Evolutionary conservation across 441 rosid species (phyloP).

Genomic region (Biscutella auriculata): DNA sequence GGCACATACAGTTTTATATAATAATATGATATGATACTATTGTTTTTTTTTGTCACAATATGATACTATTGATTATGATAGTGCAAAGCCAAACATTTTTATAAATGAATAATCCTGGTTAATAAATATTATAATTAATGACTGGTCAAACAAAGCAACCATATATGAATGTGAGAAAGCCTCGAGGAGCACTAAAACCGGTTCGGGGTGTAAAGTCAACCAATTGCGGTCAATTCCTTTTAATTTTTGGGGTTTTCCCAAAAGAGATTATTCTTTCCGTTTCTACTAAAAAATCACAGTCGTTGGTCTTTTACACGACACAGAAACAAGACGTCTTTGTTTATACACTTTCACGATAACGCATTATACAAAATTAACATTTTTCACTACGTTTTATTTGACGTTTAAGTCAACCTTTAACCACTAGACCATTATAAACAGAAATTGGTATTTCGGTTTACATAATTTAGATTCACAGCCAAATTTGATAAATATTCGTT

Average conservation of each 20-base stretch:
- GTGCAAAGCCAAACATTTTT: neutral
- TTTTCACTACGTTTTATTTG: neutral
- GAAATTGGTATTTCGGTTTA: no score
- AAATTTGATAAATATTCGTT: no score
- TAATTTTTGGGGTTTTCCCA: neutral
- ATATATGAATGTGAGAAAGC: neutral
- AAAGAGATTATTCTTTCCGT: neutral
- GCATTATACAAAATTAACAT: neutral
- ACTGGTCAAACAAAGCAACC: constrained; percentile 25
- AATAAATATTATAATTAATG: neutral
- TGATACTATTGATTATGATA: no score
- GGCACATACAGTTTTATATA: no score
- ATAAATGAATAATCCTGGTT: no score
- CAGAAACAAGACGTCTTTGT: neutral
- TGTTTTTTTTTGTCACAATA: no score
- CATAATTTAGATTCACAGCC: no score
- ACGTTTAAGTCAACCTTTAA: neutral
- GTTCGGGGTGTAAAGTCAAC: constrained; percentile 16
- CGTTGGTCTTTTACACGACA: constrained; percentile 11
- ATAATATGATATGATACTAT: no score
- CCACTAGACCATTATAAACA: no score
- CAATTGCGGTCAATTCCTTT: constrained; percentile 12
- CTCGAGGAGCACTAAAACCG: constrained; percentile 2
- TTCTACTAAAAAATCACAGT: neutral
- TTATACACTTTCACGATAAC: neutral